A percentile compares a stretch with the other conserved stretches of the same genome.
Conservation (phyloP, 75 land plant species). For the Pseudotsuga menziesii region DNA sequence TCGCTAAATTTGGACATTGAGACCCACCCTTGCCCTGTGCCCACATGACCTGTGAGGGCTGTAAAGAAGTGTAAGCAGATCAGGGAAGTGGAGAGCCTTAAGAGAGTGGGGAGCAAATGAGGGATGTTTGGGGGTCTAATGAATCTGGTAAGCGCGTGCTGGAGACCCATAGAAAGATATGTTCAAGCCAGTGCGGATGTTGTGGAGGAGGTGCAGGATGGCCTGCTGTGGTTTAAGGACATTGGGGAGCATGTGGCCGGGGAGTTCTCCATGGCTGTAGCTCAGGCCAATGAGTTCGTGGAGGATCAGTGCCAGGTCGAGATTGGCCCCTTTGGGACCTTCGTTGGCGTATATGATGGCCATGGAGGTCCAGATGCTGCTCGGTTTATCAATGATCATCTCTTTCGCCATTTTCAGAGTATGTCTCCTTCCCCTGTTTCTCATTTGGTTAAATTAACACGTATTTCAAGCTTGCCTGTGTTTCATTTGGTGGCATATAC, state of each 20-base stretch:
- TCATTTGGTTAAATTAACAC: too few species aligned
- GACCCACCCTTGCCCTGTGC: not conserved
- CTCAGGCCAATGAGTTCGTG: conserved; percentile 68
- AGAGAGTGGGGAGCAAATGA: conserved; percentile 5
- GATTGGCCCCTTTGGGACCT: conserved; percentile 67
- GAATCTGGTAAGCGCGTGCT: conserved; percentile 32
- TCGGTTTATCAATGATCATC: conserved; percentile 61
- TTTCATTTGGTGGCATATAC: too few species aligned
- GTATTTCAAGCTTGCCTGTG: too few species aligned
- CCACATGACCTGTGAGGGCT: conserved; percentile 32
- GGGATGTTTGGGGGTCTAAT: conserved; percentile 53
- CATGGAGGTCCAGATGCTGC: conserved; percentile 95
- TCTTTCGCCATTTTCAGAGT: conserved; percentile 56
- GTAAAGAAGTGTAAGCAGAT: conserved; percentile 34
- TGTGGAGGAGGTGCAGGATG: conserved; percentile 29
- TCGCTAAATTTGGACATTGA: not conserved
- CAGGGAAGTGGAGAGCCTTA: conserved; percentile 14
- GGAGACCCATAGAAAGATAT: conserved; percentile 36
- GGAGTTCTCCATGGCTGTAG: conserved; percentile 82
- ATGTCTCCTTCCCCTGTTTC: conserved; percentile 16
- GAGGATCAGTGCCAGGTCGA: conserved; percentile 84
- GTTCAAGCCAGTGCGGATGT: conserved; percentile 50
- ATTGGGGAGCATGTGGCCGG: conserved; percentile 54
- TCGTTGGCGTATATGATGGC: conserved; percentile 87
- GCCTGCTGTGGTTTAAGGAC: conserved; percentile 79